Percentiles rank a stretch among this genome's conserved stretches.
Conservation (phyloP, 2,329 filamentous ascomycete genomes). For the Stemphylium lycopersici region DNA sequence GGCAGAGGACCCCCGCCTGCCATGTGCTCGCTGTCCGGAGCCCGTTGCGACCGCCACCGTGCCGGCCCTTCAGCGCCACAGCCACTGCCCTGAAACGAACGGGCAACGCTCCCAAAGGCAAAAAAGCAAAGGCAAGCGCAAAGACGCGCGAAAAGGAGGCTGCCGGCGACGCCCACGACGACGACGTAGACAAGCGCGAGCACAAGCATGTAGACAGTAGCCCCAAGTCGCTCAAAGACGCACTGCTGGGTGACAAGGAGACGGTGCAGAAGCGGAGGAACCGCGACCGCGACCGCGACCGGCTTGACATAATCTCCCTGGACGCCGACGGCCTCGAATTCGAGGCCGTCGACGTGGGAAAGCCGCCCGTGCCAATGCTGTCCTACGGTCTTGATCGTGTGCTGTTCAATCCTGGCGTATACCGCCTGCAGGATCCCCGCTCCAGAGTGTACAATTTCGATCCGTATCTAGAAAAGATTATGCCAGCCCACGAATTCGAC, state of each 20-base stretch:
- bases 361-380: conserved; percentile 66
- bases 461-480: conserved; percentile 88
- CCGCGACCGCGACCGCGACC: conserved; percentile 13
- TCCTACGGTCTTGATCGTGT: conserved; percentile 82
- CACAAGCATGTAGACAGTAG: background rate
- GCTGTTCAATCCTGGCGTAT: conserved; percentile 90
- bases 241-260: conserved; percentile 23
- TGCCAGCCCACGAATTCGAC: conserved; percentile 92
- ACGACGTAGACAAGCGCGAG: background rate
- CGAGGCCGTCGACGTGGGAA: conserved; percentile 51
- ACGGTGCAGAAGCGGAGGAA: conserved; percentile 7
- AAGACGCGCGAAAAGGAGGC: background rate
- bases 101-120: background rate
- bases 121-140: background rate
- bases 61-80: conserved; percentile 27
- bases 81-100: conserved; percentile 7
- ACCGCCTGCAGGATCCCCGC: conserved; percentile 85
- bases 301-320: conserved; percentile 32
- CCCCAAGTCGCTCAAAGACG: conserved; percentile 30
- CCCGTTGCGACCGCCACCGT: conserved; percentile 8
- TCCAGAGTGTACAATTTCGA: conserved; percentile 96
- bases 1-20: conserved; percentile 24
- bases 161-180: background rate
- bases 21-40: conserved; percentile 27
- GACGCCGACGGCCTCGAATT: conserved; percentile 42